Evolutionary conservation across 2,329 filamentous ascomycete species (phyloP).

Genomic region (Rhexocercosporidium sp.): DNA sequence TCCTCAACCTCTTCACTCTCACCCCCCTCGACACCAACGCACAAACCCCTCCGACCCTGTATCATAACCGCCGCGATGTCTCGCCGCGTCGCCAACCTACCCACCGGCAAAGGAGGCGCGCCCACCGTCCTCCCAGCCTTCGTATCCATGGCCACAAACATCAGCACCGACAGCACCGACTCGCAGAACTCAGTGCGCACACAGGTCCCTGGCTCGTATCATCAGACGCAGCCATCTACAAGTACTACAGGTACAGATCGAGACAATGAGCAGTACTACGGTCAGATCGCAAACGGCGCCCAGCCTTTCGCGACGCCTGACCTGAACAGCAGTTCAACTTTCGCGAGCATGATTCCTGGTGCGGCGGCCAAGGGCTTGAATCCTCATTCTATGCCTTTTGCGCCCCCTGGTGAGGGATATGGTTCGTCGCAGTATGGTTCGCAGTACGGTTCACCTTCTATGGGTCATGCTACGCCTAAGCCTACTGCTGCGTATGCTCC

Average conservation of each 20-base stretch:
- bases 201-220: slow-evolving; percentile 34
- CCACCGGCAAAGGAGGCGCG: background rate
- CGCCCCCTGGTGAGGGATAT: background rate
- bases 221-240: slow-evolving; percentile 19
- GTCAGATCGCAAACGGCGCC: slow-evolving; percentile 9
- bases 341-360: background rate
- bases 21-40: slow-evolving; percentile 1
- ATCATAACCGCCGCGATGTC: slow-evolving; percentile 2
- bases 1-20: background rate
- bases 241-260: background rate
- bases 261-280: background rate
- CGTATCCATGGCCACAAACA: slow-evolving; percentile 4
- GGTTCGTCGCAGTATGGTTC: background rate
- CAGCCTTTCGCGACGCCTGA: background rate
- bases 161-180: slow-evolving; percentile 22
- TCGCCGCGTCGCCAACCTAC: background rate
- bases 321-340: background rate
- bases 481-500: background rate
- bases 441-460: background rate
- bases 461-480: background rate
- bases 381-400: slow-evolving; percentile 14
- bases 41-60: background rate
- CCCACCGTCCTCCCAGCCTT: background rate
- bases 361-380: background rate
- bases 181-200: slow-evolving; percentile 36